Percentiles rank a stretch among this genome's conserved stretches.
Conservation (phyloP, 2,329 filamentous ascomycete species). For the Xylaria sp. region DNA sequence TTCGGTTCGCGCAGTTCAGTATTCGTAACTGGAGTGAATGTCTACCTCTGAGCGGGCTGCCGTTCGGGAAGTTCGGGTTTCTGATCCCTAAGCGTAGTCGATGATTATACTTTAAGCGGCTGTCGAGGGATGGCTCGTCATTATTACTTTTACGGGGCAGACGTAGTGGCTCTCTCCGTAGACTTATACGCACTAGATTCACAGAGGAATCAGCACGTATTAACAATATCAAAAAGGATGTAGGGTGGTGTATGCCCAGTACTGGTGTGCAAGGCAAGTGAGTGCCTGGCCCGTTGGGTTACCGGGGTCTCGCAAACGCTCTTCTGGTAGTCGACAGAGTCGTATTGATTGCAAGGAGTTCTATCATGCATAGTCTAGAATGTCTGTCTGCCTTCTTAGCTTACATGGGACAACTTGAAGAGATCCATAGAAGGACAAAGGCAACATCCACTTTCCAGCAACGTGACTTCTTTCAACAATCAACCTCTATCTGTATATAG, state of each 20-base stretch:
- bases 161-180: not conserved
- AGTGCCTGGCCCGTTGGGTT: constrained; percentile 16
- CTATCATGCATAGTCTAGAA: constrained; percentile 21
- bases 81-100: not conserved
- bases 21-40: no score
- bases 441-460: not conserved
- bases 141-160: no score
- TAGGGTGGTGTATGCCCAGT: no score
- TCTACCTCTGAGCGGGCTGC: not conserved
- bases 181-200: no score
- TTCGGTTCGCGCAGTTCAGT: no score
- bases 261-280: not conserved
- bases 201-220: no score
- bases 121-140: not conserved
- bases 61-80: constrained; percentile 15
- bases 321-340: constrained; percentile 14
- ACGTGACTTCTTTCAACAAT: not conserved
- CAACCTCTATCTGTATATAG: no score
- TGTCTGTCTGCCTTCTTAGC: no score
- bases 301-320: constrained; percentile 4
- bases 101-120: not conserved
- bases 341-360: constrained; percentile 13
- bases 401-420: no score
- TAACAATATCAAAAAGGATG: no score
- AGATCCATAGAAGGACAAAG: not conserved